phyloP scores from a whole-genome alignment of 768 basidiomycete species.

The Rhodosporidiobolus odoratus region DNA sequence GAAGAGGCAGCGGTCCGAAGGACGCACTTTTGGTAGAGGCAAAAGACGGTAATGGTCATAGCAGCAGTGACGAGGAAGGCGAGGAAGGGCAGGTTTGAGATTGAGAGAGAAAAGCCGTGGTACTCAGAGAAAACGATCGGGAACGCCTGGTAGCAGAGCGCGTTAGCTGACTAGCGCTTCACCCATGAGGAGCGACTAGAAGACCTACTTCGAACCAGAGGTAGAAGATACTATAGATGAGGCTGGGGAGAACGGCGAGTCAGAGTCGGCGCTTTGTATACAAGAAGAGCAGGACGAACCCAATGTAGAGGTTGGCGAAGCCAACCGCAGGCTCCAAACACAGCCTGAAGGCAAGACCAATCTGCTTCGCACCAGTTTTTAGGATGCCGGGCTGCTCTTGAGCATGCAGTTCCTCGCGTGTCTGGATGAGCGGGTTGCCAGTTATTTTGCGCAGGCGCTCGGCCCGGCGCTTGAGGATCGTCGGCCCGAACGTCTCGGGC shows the following conservation, averaged over 20 bases:
- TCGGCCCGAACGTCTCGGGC: constrained; percentile 46
- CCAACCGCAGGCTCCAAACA: constrained; percentile 42
- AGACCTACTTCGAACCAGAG: constrained; percentile 23
- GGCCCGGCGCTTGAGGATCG: constrained; percentile 47
- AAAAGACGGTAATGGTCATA: constrained; percentile 25
- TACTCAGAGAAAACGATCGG: constrained; percentile 45
- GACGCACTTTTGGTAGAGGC: constrained; percentile 27
- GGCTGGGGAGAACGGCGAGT: not conserved
- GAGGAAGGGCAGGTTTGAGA: constrained; percentile 40
- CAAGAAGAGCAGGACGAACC: constrained; percentile 27
- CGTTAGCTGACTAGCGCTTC: no score
- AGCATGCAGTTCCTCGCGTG: constrained; percentile 40
- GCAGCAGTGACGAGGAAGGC: constrained; percentile 41
- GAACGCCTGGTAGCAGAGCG: constrained; percentile 45
- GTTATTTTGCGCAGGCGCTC: constrained; percentile 47
- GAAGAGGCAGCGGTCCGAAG: not conserved
- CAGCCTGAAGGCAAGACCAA: constrained; percentile 32
- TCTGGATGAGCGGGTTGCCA: constrained; percentile 44
- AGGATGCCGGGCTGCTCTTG: constrained; percentile 12
- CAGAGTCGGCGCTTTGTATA: no score
- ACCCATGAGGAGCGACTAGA: not conserved
- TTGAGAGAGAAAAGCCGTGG: constrained; percentile 40
- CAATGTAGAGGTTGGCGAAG: constrained; percentile 46
- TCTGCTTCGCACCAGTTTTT: constrained; percentile 33
- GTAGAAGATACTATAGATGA: constrained; percentile 10